Evolutionary conservation across 83 land plant genomes (phyloP), one percentile per base, ranked within the genome.

Genomic region (Picea abies): DNA sequence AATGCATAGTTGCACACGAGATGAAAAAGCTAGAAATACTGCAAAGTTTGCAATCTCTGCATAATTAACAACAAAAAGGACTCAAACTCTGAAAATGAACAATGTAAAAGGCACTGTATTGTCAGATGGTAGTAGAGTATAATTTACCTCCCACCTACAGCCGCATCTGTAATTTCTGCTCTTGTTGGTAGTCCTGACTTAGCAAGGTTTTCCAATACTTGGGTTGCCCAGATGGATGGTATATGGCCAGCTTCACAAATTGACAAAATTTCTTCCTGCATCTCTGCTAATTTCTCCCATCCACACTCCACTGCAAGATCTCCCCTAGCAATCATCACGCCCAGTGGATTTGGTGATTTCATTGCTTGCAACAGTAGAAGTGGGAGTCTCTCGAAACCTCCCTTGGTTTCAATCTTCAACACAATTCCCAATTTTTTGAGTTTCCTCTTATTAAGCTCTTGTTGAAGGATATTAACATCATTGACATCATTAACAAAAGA

Each of bases 271-370:
- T 91, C 89, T 70, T 89, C 93, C 86, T 91, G 93, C 49, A 91
- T 84, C 70, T 81, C 83, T 20, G 88, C 91, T 56, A 91, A 63
- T 75, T 79, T 80, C 70, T 91, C 91, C 93, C 93, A 91, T n/a
- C 93, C 93, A 84, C 93, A 91, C 73, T 91, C 93, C 76, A 91
- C 93, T 4, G 89, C 89, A 75, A 91, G 87, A 85, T 91, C 93
- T 67, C 93, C 93, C 76, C 93, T 85, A 11, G 93, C 93, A 83
- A 91, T 89, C 93, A 91, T 91, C 35, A 91, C 93, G 4, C 93
- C 93, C 60, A 91, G 61, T 5, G 91, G 91, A 76, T 91, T 87
- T 39, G 85, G 66, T 17, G 82, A 80, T 65, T 85, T 81, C 93
- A 91, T 91, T 29, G 91, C 93, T 52, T 91, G 91, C 41, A 91